A percentile compares a stretch with the other conserved stretches of the same genome.
Conservation (phyloP, 768 basidiomycete species). For the Nidularia sp. region DNA sequence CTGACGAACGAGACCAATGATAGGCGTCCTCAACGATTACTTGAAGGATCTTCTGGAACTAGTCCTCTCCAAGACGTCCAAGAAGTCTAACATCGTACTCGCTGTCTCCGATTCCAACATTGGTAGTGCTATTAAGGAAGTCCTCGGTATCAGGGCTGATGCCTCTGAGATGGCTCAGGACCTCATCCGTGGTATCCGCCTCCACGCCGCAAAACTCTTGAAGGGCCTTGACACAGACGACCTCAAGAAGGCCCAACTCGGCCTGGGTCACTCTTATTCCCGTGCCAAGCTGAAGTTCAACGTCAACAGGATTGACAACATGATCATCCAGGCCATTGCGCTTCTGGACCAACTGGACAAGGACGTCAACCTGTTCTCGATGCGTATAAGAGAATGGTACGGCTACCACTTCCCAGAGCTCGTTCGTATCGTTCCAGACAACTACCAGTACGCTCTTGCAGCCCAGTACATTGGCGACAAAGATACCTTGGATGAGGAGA, state of each 20-base stretch:
- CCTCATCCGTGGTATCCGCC: constrained; percentile 87
- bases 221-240: constrained; percentile 86
- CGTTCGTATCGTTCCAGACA: constrained; percentile 88
- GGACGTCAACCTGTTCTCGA: constrained; percentile 97
- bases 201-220: constrained; percentile 86
- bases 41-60: constrained; percentile 82
- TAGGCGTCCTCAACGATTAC: constrained; percentile 84
- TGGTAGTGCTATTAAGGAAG: constrained; percentile 73
- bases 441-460: constrained; percentile 86
- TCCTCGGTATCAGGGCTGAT: constrained; percentile 72
- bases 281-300: constrained; percentile 98
- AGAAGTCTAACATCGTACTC: constrained; percentile 65
- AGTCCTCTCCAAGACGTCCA: constrained; percentile 75
- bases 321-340: constrained; percentile 99
- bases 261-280: constrained; percentile 96
- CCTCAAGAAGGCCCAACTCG: constrained; percentile 90
- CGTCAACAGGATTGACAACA: constrained; percentile 94
- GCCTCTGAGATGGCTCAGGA: constrained; percentile 78
- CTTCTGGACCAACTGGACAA: constrained; percentile 98
- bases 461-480: constrained; percentile 90
- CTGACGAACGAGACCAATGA: not conserved
- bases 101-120: constrained; percentile 76
- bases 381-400: constrained; percentile 99
- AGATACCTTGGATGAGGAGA: constrained; percentile 72
- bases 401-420: constrained; percentile 99